Percentiles rank a stretch among this genome's conserved stretches.
phyloP scores from a whole-genome alignment of 352 stramenopile species.

The Globisporangium cederbergense region DNA sequence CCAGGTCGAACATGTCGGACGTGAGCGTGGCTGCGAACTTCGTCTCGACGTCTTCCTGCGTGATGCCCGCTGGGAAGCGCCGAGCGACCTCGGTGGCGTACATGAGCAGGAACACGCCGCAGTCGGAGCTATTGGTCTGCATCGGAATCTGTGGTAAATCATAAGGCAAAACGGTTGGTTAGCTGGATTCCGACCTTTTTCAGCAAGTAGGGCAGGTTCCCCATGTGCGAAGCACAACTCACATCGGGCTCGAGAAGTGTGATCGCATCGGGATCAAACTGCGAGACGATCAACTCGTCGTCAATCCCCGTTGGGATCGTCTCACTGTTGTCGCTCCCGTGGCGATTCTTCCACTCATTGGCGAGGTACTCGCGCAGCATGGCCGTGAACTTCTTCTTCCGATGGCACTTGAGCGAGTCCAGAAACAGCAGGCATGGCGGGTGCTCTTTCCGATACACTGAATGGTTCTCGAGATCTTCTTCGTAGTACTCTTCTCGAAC shows the following conservation, averaged over 20 bases:
- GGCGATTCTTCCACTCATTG: constrained; percentile 54
- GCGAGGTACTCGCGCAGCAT: constrained; percentile 88
- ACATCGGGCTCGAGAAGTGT: constrained; percentile 76
- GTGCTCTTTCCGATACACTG: constrained; percentile 29
- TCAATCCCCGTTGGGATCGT: neutral
- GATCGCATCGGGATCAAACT: constrained; percentile 44
- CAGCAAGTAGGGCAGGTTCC: too few species aligned
- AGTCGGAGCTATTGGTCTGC: constrained; percentile 94
- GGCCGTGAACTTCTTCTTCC: constrained; percentile 82
- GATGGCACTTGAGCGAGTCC: constrained; percentile 93
- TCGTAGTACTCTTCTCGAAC: constrained; percentile 28
- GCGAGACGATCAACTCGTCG: constrained; percentile 37
- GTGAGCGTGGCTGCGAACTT: constrained; percentile 45
- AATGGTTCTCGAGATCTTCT: constrained; percentile 44
- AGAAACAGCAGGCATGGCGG: constrained; percentile 91
- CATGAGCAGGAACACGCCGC: constrained; percentile 84
- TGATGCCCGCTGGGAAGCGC: constrained; percentile 53
- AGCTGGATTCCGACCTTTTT: too few species aligned
- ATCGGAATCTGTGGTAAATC: constrained; percentile 67
- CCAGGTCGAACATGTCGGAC: constrained; percentile 56
- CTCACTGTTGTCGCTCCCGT: constrained; percentile 5
- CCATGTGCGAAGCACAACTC: constrained; percentile 5
- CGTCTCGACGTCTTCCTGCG: constrained; percentile 46
- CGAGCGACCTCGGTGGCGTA: constrained; percentile 67
- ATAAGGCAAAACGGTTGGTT: too few species aligned